These are phyloP conservation scores for Talaromyces thailandensis DNA, from an alignment of 495 filamentous ascomycete species.

Conservation along the genomic window DNA sequence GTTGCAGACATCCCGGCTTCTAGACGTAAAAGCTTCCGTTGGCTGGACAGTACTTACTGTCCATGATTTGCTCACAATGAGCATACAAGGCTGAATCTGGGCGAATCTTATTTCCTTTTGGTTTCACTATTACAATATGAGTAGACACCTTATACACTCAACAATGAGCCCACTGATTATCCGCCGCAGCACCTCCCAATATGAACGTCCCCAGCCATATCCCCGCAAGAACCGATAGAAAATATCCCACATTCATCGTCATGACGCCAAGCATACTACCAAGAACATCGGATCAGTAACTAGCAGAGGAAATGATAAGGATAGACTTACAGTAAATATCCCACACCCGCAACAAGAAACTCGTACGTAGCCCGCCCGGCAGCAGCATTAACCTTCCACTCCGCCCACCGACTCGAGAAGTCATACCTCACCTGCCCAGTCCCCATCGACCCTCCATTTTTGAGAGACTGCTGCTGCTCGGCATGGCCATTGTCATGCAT, in stretches of 20 bases:
- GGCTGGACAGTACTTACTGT: no score
- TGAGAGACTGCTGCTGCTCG: conserved; percentile 3
- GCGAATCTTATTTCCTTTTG: neutral
- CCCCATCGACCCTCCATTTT: conserved; percentile 20
- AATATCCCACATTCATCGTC: conserved; percentile 28
- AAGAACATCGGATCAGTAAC: neutral
- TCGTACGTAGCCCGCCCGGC: conserved; percentile 17
- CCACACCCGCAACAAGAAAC: conserved; percentile 15
- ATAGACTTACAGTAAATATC: conserved; percentile 17
- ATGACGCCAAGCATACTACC: conserved; percentile 22
- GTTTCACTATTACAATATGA: neutral
- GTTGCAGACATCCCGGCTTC: no score
- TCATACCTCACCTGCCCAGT: conserved; percentile 37
- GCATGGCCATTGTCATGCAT: neutral
- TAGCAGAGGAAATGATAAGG: neutral
- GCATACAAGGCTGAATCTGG: neutral
- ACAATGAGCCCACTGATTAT: conserved; percentile 18
- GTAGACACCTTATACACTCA: neutral
- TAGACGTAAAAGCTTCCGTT: no score
- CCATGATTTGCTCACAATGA: neutral
- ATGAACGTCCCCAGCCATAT: conserved; percentile 23
- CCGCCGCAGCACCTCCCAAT: conserved; percentile 19
- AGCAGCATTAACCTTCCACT: conserved; percentile 20
- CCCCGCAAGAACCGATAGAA: conserved; percentile 18
- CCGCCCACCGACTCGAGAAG: conserved; percentile 15